Conservation (phyloP, 441 rosid species). For the Rhodomyrtus psidioides region DNA sequence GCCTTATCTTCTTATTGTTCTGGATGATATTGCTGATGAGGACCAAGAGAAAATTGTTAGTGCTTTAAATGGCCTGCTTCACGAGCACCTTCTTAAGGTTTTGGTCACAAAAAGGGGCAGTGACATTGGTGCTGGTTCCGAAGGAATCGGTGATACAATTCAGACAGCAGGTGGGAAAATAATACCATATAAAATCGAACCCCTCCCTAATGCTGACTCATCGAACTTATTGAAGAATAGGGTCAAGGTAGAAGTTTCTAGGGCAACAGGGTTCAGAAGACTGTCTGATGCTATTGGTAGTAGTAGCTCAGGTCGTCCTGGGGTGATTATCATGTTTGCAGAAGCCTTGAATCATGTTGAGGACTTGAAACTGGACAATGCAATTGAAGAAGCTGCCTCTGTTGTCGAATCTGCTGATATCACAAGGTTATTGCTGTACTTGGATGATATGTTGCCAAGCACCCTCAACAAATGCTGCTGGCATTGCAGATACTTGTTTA, state of each 20-base stretch:
- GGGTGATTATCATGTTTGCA: slow-evolving; percentile 21
- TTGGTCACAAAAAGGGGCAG: not conserved
- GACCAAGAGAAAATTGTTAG: accelerated
- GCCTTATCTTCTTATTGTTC: not conserved
- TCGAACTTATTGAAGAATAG: accelerated
- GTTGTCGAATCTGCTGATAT: not conserved
- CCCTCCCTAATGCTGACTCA: accelerated
- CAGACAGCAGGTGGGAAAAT: accelerated
- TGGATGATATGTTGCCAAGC: slow-evolving; percentile 8
- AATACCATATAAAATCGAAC: accelerated
- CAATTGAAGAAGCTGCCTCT: slow-evolving; percentile 6
- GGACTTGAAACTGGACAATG: not conserved
- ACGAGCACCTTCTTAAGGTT: accelerated
- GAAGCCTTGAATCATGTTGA: slow-evolving; percentile 15
- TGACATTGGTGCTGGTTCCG: accelerated
- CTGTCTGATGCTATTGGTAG: not conserved
- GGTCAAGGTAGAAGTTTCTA: accelerated
- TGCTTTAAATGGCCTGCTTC: accelerated
- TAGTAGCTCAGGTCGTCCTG: not conserved
- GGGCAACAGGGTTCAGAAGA: not conserved
- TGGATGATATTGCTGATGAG: accelerated
- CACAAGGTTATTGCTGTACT: not conserved
- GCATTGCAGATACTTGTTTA: slow-evolving; percentile 36
- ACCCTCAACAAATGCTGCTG: slow-evolving; percentile 29
- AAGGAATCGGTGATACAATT: not conserved